A percentile compares a stretch with the other conserved stretches of the same genome.
These are phyloP conservation scores for Pelargonium citronellum DNA, from an alignment of 441 rosid genomes.

Conservation along the genomic window DNA sequence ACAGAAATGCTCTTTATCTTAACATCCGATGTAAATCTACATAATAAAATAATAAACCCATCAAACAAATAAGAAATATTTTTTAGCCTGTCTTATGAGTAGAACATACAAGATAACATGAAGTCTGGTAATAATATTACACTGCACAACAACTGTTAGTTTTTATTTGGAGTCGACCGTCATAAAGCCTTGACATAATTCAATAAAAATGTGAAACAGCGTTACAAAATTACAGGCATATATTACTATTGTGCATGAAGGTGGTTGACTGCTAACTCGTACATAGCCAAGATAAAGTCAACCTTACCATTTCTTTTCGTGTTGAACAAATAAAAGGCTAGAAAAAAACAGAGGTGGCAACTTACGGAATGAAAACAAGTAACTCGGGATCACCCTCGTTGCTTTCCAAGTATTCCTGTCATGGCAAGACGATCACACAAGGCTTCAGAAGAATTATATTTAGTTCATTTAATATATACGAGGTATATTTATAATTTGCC, in stretches of 20 bases:
- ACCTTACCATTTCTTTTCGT: neutral
- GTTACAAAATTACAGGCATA: neutral
- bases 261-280: neutral
- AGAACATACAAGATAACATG: neutral
- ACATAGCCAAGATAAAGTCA: neutral
- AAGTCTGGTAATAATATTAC: neutral
- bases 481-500: neutral
- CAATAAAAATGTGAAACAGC: neutral
- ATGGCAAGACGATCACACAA: slow-evolving; percentile 6
- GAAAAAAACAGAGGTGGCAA: slow-evolving; percentile 15
- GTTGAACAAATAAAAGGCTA: neutral
- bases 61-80: slow-evolving; percentile 11
- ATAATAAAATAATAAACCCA: slow-evolving; percentile 16
- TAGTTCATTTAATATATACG: neutral
- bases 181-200: neutral
- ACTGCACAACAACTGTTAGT: neutral
- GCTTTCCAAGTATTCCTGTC: slow-evolving; percentile 84
- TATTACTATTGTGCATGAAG: neutral
- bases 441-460: neutral
- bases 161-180: neutral
- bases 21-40: slow-evolving; percentile 88
- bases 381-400: slow-evolving; percentile 94
- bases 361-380: slow-evolving; percentile 89
- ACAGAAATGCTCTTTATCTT: slow-evolving; percentile 89
- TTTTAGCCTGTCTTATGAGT: neutral